Base-by-base conservation (phyloP, 805 yeast species). In the Metschnikowia borealis region DNA sequence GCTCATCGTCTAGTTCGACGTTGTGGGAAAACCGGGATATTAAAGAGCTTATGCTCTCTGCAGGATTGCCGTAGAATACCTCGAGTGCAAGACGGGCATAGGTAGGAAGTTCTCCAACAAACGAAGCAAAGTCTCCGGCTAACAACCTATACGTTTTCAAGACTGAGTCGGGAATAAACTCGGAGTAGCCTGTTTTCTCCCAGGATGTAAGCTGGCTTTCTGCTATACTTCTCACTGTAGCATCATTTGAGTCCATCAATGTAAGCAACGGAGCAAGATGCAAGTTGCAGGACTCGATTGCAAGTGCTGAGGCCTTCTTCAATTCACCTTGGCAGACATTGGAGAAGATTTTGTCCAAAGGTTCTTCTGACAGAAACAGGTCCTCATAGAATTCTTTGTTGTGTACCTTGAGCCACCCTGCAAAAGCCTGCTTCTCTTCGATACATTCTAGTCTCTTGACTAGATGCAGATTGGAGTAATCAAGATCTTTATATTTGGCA, bases 221-320 rank as follows among this genome's bases (percentile, higher is more conserved):
- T 0, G 97, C 91, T 47, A 81, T 71, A 0, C 59, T 60, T 45
- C 74, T 73, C 3, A 86, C 84, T 1, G 75, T 73, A 0, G 75
- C 75, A 56, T 84, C 87, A 57, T 85, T 84, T 0, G 94, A 83
- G 33, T 88, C 96, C 6, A 86, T 63, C 39, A 87, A 68, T 0
- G 96, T 77, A 11, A 92, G 65, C 26, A 89, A 60, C 0, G 81
- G 81, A 0, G 96, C 82, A 17, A 92, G 66, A 63, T 91, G 96
- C 5, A 78, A 67, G 59, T 87, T 87, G 7, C 77, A 75, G 0
- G 85, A 66, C n/a, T 75, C 68, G 1, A 83, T 66, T 1, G 97
- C 91, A 2, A 71, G 52, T 31, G 73, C 71, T 5, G 84, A 72
- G 1, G 98, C 97, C 26, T 73, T 72, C 7, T 75, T 69, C 29